A percentile compares a stretch with the other conserved stretches of the same genome.
These are phyloP conservation scores for Taphrina sp. DNA, from an alignment of 1,139 yeast species.

Conservation along the genomic window DNA sequence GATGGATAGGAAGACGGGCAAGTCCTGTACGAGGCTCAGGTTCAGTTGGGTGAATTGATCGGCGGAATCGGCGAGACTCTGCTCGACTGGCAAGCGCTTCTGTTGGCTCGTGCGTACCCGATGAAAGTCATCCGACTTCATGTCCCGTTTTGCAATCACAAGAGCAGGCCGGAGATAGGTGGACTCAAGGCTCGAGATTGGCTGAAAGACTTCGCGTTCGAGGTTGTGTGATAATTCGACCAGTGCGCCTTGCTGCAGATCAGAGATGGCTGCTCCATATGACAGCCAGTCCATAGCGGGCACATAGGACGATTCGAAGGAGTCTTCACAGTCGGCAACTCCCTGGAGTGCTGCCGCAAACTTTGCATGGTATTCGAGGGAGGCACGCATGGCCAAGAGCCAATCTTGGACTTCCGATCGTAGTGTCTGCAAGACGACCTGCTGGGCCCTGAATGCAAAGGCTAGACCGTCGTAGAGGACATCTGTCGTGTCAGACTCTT, in stretches of 20 bases:
- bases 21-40: constrained; percentile 8
- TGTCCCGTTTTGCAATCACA: constrained; percentile 6
- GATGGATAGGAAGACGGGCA: constrained; percentile 10
- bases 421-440: constrained; percentile 6
- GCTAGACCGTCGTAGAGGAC: constrained; percentile 13
- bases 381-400: constrained; percentile 22
- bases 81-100: constrained; percentile 3
- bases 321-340: constrained; percentile 2
- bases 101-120: not conserved
- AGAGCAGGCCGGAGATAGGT: constrained; percentile 2
- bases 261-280: constrained; percentile 9
- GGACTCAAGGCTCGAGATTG: constrained; percentile 2
- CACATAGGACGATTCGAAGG: not conserved
- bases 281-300: constrained; percentile 12
- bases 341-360: constrained; percentile 5
- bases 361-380: constrained; percentile 18
- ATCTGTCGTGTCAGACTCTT: not conserved
- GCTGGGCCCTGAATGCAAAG: constrained; percentile 10
- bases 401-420: constrained; percentile 23
- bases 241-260: constrained; percentile 20
- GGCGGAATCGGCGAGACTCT: not conserved
- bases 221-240: constrained; percentile 25
- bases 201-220: constrained; percentile 24
- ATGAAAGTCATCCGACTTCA: not conserved
- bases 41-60: constrained; percentile 8